phyloP scores from a whole-genome alignment of 2,329 filamentous ascomycete species.

The Fusarium agapanthi region DNA sequence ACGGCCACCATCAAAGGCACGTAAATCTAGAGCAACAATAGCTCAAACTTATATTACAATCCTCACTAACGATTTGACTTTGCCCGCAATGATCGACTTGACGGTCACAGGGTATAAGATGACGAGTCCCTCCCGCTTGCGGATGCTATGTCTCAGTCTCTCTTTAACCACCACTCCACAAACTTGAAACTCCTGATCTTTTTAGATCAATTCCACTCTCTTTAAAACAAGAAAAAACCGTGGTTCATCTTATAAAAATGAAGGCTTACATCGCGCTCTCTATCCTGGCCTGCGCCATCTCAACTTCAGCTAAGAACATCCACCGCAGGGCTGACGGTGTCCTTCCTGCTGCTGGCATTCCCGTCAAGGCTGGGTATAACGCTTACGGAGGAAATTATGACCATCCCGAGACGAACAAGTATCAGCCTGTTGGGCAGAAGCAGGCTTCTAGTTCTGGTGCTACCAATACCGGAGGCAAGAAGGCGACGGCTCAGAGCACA shows the following conservation, averaged over 20 bases:
- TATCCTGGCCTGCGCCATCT: slow-evolving; percentile 23
- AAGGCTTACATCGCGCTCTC: slow-evolving; percentile 22
- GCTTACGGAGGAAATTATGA: slow-evolving; percentile 28
- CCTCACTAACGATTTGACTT: neutral
- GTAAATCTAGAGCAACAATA: slow-evolving; percentile 14
- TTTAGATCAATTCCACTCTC: slow-evolving; percentile 14
- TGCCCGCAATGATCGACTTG: neutral
- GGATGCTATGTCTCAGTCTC: slow-evolving; percentile 7
- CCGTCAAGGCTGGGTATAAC: slow-evolving; percentile 23
- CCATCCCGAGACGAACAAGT: slow-evolving; percentile 26
- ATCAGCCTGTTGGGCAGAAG: slow-evolving; percentile 8
- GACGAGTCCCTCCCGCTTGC: neutral
- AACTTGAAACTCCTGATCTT: slow-evolving; percentile 15
- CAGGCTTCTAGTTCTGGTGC: neutral
- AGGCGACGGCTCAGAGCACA: neutral
- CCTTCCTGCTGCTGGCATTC: slow-evolving; percentile 13
- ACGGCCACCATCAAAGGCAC: neutral
- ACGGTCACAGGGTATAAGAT: slow-evolving; percentile 8
- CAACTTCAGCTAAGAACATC: slow-evolving; percentile 13
- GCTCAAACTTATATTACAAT: slow-evolving; percentile 1
- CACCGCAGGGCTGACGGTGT: slow-evolving; percentile 5
- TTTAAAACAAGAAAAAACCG: neutral
- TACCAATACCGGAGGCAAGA: neutral
- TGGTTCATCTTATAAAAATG: slow-evolving; percentile 2
- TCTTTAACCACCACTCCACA: slow-evolving; percentile 12